A percentile compares a stretch with the other conserved stretches of the same genome.
Evolutionary conservation across 345 rosid genomes (phyloP).

Genomic region (Murraya paniculata): DNA sequence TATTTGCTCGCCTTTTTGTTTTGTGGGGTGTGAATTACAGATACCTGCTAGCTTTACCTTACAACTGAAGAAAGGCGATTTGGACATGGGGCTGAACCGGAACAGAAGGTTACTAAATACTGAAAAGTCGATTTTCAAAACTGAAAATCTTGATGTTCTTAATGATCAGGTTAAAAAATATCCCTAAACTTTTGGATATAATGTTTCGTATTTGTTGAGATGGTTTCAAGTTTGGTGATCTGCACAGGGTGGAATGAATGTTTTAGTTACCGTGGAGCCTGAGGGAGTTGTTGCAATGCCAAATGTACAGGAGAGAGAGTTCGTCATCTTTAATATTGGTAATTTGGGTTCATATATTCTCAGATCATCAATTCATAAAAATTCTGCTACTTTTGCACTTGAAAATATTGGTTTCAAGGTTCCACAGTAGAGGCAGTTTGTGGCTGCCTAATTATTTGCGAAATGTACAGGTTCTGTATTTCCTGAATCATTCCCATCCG

Average conservation of each 20-base stretch:
- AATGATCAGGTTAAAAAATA: constrained; percentile 39
- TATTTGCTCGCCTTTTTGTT: not conserved
- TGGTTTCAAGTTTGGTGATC: constrained; percentile 1
- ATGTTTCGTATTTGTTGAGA: not conserved
- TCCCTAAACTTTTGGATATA: not conserved
- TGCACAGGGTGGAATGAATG: constrained; percentile 48
- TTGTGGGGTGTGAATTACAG: constrained; percentile 21
- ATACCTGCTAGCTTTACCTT: constrained; percentile 71
- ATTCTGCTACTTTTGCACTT: not conserved
- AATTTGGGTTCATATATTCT: constrained; percentile 10
- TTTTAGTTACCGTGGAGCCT: constrained; percentile 72
- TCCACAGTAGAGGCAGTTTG: not conserved
- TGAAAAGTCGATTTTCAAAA: constrained; percentile 61
- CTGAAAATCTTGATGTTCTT: constrained; percentile 31
- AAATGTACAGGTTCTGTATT: not conserved
- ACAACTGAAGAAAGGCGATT: constrained; percentile 49
- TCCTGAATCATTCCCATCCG: too few relatives aligned
- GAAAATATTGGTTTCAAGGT: not conserved
- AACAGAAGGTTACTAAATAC: constrained; percentile 57
- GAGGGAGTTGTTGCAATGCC: constrained; percentile 80
- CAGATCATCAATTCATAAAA: not conserved
- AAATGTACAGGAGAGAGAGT: constrained; percentile 45
- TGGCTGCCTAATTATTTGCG: not conserved
- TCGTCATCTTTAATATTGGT: constrained; percentile 76
- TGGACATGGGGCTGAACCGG: constrained; percentile 25